Evolutionary conservation across 164 flowering plant genomes (phyloP).

Genomic region (Litsea cubeba): DNA sequence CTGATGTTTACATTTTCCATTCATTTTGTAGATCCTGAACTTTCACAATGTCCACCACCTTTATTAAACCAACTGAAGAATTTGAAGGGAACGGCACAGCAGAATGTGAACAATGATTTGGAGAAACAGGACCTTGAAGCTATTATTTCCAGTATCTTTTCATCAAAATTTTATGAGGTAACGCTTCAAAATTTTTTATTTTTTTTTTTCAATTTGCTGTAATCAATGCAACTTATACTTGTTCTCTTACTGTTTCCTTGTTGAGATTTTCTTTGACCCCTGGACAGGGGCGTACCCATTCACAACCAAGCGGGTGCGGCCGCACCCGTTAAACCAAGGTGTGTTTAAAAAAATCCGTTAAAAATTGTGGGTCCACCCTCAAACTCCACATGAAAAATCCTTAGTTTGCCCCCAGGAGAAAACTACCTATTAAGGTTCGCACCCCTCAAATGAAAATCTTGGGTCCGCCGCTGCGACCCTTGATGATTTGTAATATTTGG

Average conservation of each 20-base stretch:
- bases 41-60: conserved; percentile 27
- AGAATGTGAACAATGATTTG: conserved; percentile 4
- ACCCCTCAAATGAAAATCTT: no score
- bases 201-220: background rate
- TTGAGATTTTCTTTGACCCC: background rate
- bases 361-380: no score
- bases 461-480: no score
- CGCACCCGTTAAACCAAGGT: no score
- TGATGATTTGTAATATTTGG: no score
- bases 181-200: background rate
- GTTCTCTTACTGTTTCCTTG: background rate
- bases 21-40: conserved; percentile 56
- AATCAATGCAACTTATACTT: background rate
- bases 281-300: background rate
- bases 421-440: no score
- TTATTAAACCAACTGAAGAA: conserved; percentile 18
- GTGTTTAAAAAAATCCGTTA: no score
- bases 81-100: conserved; percentile 12
- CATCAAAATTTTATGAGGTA: conserved; percentile 58
- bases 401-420: no score
- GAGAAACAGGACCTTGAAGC: conserved; percentile 44
- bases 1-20: background rate
- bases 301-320: no score
- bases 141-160: conserved; percentile 35
- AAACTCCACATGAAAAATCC: no score